Percentiles rank a stretch among this genome's conserved stretches.
phyloP scores from a whole-genome alignment of 164 flowering plant genomes.

The Hamamelis virginiana region DNA sequence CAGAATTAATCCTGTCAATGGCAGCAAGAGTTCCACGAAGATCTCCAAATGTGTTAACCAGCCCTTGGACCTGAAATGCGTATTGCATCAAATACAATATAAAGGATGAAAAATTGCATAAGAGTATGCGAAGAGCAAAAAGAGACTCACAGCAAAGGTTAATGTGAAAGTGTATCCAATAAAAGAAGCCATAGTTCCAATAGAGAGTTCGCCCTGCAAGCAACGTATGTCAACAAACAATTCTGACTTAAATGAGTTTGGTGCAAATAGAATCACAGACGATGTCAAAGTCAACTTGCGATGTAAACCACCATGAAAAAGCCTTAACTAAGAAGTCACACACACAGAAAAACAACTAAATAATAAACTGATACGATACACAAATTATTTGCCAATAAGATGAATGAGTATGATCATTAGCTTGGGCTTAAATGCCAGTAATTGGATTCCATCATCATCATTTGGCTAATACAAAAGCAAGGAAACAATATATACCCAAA shows the following conservation, averaged over 20 bases:
- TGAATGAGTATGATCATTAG: neutral
- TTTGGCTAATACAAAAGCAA: neutral
- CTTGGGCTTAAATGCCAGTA: neutral
- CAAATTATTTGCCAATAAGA: neutral
- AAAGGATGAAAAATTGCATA: constrained; percentile 6
- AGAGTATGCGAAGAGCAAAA: neutral
- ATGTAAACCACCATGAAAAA: neutral
- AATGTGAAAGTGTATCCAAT: constrained; percentile 96
- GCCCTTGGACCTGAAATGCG: constrained; percentile 83
- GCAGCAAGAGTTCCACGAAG: constrained; percentile 92
- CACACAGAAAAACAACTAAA: too few species aligned
- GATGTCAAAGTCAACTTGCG: neutral
- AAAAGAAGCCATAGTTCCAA: constrained; percentile 88
- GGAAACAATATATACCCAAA: neutral
- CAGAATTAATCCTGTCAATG: constrained; percentile 82
- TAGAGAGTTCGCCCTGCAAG: constrained; percentile 86
- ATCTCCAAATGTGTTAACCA: constrained; percentile 94
- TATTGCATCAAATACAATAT: constrained; percentile 12
- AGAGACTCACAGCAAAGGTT: constrained; percentile 88
- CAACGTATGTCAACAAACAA: neutral
- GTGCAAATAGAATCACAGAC: neutral
- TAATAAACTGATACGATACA: neutral
- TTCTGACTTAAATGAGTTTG: neutral
- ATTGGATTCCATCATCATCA: neutral
- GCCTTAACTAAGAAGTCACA: neutral